phyloP scores from a whole-genome alignment of 2,329 filamentous ascomycete species.

The Arthroderma uncinatum region DNA sequence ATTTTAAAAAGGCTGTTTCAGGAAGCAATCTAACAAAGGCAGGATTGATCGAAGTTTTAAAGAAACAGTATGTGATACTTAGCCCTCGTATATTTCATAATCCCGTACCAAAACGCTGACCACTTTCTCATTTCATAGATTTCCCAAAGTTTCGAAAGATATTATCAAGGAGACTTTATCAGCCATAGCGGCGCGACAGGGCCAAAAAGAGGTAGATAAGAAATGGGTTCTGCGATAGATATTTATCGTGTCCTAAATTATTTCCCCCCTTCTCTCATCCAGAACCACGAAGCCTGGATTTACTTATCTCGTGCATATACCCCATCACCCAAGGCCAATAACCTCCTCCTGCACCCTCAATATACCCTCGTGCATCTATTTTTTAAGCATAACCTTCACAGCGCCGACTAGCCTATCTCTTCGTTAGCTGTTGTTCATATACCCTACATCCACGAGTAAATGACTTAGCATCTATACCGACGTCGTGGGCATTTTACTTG shows the following conservation, averaged over 20 bases:
- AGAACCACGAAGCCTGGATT: background rate
- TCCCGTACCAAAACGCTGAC: background rate
- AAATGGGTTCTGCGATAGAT: conserved; percentile 47
- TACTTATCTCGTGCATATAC: background rate
- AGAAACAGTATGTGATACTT: conserved; percentile 46
- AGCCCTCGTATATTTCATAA: too few species aligned
- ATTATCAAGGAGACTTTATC: conserved; percentile 62
- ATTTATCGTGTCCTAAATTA: background rate
- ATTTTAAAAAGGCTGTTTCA: conserved; percentile 60
- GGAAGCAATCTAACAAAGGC: conserved; percentile 62
- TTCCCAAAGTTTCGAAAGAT: conserved; percentile 58
- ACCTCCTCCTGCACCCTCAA: background rate
- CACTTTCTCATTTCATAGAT: conserved; percentile 33
- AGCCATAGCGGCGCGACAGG: conserved; percentile 52
- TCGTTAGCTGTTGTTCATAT: background rate
- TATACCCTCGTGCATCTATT: background rate
- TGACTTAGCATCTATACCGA: background rate
- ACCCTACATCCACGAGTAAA: background rate
- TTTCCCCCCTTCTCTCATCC: background rate
- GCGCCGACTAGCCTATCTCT: background rate
- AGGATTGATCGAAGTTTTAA: conserved; percentile 62
- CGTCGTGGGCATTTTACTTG: background rate
- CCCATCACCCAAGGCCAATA: background rate
- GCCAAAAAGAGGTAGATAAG: conserved; percentile 52
- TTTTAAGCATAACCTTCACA: background rate